phyloP scores from a whole-genome alignment of 371 early-diverging fungal species.

The Actinomucor elegans region DNA sequence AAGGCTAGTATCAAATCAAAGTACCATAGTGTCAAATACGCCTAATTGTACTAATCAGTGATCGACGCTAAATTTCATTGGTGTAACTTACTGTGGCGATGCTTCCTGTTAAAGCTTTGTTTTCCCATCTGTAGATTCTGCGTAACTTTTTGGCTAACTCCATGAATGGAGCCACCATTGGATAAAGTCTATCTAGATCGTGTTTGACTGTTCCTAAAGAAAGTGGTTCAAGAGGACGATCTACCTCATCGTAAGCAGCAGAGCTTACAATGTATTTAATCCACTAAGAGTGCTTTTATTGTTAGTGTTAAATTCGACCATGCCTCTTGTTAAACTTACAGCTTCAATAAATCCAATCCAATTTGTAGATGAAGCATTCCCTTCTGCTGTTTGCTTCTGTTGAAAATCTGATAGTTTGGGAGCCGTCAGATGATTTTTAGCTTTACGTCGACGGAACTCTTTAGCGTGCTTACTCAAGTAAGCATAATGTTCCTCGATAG shows the following conservation, averaged over 20 bases:
- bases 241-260: slow-evolving; percentile 33
- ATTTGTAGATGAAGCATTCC: slow-evolving; percentile 9
- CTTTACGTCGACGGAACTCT: slow-evolving; percentile 22
- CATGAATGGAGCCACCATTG: slow-evolving; percentile 28
- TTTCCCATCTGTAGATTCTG: slow-evolving; percentile 42
- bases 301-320: background rate
- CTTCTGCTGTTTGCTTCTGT: slow-evolving; percentile 4
- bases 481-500: slow-evolving; percentile 16
- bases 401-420: slow-evolving; percentile 21
- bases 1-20: slow-evolving; percentile 32
- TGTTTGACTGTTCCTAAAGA: slow-evolving; percentile 34
- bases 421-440: background rate
- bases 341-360: slow-evolving; percentile 29
- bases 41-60: slow-evolving; percentile 9
- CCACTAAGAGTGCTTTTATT: too few species aligned
- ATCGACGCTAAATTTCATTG: background rate
- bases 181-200: slow-evolving; percentile 36
- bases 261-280: slow-evolving; percentile 29
- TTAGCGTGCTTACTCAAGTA: slow-evolving; percentile 35
- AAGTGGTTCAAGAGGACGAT: slow-evolving; percentile 35
- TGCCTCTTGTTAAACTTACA: slow-evolving; percentile 15
- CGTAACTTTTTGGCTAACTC: slow-evolving; percentile 20
- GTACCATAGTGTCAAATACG: slow-evolving; percentile 35
- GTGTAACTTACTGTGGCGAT: slow-evolving; percentile 28
- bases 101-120: slow-evolving; percentile 26